These are phyloP conservation scores for Excoecaria agallocha DNA, from an alignment of 345 rosid species.

Conservation along the genomic window DNA sequence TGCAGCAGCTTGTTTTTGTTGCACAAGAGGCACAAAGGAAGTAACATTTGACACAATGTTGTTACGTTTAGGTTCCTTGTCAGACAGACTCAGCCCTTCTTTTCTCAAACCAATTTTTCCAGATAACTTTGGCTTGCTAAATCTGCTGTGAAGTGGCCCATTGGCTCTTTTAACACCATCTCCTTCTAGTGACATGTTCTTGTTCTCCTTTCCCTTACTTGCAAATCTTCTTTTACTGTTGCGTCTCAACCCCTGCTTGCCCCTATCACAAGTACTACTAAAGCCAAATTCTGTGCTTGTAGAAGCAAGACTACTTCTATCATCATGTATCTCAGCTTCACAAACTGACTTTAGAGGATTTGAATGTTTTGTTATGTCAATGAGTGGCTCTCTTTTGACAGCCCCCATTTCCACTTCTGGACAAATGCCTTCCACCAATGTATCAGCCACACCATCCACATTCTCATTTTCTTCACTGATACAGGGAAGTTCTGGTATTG, in stretches of 20 bases:
- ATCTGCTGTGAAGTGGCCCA: conserved; percentile 47
- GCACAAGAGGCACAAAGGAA: conserved; percentile 84
- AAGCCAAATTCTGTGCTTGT: conserved; percentile 49
- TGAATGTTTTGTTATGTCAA: conserved; percentile 45
- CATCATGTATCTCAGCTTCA: conserved; percentile 39
- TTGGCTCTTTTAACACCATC: conserved; percentile 34
- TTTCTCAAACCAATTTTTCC: conserved; percentile 43
- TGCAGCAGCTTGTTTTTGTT: conserved; percentile 66
- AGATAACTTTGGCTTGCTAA: conserved; percentile 58
- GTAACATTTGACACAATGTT: conserved; percentile 72
- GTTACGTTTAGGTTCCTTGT: conserved; percentile 50
- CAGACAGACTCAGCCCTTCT: conserved; percentile 39
- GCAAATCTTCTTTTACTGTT: conserved; percentile 45
- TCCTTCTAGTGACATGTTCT: conserved; percentile 25
- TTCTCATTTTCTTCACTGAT: conserved; percentile 80
- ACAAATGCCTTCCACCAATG: conserved; percentile 33
- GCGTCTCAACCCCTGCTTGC: conserved; percentile 40
- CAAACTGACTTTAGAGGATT: conserved; percentile 43
- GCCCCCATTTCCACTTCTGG: conserved; percentile 31
- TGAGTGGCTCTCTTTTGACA: conserved; percentile 55
- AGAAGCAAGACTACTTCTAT: conserved; percentile 69
- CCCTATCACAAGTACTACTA: conserved; percentile 41
- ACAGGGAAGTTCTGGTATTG: conserved; percentile 78
- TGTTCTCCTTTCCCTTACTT: conserved; percentile 47
- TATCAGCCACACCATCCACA: conserved; percentile 44